phyloP scores from a whole-genome alignment of 2,329 filamentous ascomycete species.

The Calonectria pauciramosa region DNA sequence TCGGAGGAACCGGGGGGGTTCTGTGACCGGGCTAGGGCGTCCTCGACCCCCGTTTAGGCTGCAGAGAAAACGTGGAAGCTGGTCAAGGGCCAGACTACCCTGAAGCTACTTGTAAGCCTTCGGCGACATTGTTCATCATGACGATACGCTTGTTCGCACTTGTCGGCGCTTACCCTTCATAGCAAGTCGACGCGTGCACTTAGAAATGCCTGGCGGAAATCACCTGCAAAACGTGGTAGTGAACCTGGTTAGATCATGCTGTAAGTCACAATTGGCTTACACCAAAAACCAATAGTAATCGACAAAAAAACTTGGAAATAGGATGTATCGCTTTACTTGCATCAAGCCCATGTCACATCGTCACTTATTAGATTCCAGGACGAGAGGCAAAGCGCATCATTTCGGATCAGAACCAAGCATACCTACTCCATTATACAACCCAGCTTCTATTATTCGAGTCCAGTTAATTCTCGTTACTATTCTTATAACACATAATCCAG shows the following conservation, averaged over 20 bases:
- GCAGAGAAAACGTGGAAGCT: neutral
- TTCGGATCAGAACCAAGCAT: no score
- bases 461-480: neutral
- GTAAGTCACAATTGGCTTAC: neutral
- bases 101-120: neutral
- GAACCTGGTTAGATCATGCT: neutral
- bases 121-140: neutral
- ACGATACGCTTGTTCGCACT: neutral
- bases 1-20: neutral
- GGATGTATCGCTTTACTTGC: no score
- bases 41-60: slow-evolving; percentile 1
- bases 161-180: neutral
- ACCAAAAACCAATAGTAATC: neutral
- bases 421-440: no score
- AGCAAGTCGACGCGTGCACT: neutral
- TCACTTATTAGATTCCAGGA: no score
- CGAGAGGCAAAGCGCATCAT: no score
- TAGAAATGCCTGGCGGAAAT: neutral
- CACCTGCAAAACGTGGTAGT: neutral
- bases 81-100: neutral
- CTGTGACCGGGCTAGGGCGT: neutral
- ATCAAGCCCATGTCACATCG: no score
- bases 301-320: no score
- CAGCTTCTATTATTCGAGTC: no score
- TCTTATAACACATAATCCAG: neutral